phyloP scores from a whole-genome alignment of 805 yeast genomes.

The Zygoascus bituminiphila region DNA sequence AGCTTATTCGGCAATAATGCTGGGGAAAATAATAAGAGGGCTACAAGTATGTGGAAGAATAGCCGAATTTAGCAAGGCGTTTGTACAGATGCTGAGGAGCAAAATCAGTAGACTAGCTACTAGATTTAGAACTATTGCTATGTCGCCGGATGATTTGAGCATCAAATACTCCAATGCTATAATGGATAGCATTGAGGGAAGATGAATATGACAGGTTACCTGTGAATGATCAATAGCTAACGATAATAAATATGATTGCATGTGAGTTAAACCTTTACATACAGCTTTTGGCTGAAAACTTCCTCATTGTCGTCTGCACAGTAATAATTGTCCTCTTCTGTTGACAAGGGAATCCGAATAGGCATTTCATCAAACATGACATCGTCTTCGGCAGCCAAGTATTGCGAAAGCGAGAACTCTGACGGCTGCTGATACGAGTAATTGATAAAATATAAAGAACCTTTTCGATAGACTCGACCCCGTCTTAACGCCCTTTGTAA shows the following conservation, averaged over 20 bases:
- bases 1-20: constrained; percentile 19
- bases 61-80: constrained; percentile 1
- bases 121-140: constrained; percentile 9
- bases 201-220: background rate
- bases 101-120: constrained; percentile 5
- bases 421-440: constrained; percentile 25
- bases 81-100: background rate
- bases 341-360: constrained; percentile 26
- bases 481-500: constrained; percentile 30
- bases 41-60: background rate
- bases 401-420: constrained; percentile 26
- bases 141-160: constrained; percentile 12
- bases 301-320: constrained; percentile 29
- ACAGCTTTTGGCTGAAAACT: constrained; percentile 29
- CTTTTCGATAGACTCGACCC: constrained; percentile 27
- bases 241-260: background rate
- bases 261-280: background rate
- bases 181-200: constrained; percentile 2
- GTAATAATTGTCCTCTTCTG: constrained; percentile 22
- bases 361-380: constrained; percentile 28
- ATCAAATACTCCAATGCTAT: constrained; percentile 14
- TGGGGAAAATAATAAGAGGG: constrained; percentile 8
- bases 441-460: constrained; percentile 26
- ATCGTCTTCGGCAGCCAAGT: constrained; percentile 29
- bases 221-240: background rate